These are phyloP conservation scores for Coemansia interrupta DNA, from an alignment of 192 early-diverging fungal species.

Conservation along the genomic window DNA sequence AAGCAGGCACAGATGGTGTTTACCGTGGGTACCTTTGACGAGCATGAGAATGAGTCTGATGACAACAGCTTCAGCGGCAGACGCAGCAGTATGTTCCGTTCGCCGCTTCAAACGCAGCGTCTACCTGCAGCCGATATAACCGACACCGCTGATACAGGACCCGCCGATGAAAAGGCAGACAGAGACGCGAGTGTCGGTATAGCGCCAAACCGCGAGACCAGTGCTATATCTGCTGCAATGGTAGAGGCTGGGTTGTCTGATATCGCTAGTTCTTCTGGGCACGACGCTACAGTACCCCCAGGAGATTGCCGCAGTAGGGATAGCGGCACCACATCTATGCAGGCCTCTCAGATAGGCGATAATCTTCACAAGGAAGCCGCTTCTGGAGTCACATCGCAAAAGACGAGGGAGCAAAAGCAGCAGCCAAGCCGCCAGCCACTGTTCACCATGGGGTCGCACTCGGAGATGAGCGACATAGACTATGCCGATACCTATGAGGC, in stretches of 20 bases:
- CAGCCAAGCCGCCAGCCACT: conserved; percentile 28
- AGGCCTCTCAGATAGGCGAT: conserved; percentile 2
- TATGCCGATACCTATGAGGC: conserved; percentile 10
- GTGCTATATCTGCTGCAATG: too few relatives aligned
- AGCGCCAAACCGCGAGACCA: too few relatives aligned
- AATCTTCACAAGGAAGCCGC: background rate
- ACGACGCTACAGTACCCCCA: background rate
- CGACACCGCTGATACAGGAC: background rate
- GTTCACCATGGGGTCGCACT: conserved; percentile 50
- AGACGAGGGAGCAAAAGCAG: background rate
- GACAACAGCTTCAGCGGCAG: conserved; percentile 11
- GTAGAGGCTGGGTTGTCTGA: background rate
- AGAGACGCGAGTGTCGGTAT: too few relatives aligned
- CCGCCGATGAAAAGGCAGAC: background rate
- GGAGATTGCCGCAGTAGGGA: background rate
- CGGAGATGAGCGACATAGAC: conserved; percentile 45
- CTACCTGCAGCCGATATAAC: background rate
- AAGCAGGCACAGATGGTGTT: conserved; percentile 46
- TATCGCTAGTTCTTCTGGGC: background rate
- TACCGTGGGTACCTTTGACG: conserved; percentile 49
- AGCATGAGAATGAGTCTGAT: conserved; percentile 18
- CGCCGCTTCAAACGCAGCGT: background rate
- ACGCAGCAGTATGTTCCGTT: conserved; percentile 1
- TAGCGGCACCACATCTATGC: background rate
- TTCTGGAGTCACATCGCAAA: background rate